phyloP scores from a whole-genome alignment of 2,329 filamentous ascomycete genomes.

The Alternaria incomplexa region DNA sequence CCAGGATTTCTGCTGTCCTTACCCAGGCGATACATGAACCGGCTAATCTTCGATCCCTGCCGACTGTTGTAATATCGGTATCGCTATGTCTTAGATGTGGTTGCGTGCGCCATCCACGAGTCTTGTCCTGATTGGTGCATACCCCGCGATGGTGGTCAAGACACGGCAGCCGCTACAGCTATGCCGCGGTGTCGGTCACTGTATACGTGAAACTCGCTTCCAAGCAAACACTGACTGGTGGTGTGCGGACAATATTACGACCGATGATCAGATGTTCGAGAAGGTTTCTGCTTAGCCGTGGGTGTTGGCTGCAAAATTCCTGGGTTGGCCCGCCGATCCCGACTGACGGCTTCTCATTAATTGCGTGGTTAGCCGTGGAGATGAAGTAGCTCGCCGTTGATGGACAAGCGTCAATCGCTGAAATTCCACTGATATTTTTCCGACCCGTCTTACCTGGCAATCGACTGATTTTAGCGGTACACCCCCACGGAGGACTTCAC shows the following conservation, averaged over 20 bases:
- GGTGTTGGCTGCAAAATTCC: neutral
- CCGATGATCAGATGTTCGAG: neutral
- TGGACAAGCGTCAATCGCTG: neutral
- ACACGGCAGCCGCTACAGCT: neutral
- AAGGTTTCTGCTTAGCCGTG: neutral
- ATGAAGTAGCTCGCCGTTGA: neutral
- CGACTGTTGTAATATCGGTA: neutral
- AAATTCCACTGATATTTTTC: neutral
- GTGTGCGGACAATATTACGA: conserved; percentile 11
- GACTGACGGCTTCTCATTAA: neutral
- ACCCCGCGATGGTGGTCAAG: neutral
- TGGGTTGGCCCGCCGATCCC: neutral
- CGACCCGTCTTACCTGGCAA: neutral
- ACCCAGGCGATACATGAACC: neutral
- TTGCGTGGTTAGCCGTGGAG: neutral
- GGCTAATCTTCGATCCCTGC: neutral
- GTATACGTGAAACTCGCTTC: conserved; percentile 12
- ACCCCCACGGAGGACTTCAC: neutral
- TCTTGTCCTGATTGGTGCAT: neutral
- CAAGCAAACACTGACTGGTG: neutral
- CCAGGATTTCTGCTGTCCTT: neutral
- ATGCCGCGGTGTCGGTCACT: neutral
- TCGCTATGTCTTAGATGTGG: neutral
- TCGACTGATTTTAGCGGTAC: neutral
- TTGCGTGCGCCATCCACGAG: neutral